phyloP scores from a whole-genome alignment of 495 filamentous ascomycete species.

The Talaromyces ruber region DNA sequence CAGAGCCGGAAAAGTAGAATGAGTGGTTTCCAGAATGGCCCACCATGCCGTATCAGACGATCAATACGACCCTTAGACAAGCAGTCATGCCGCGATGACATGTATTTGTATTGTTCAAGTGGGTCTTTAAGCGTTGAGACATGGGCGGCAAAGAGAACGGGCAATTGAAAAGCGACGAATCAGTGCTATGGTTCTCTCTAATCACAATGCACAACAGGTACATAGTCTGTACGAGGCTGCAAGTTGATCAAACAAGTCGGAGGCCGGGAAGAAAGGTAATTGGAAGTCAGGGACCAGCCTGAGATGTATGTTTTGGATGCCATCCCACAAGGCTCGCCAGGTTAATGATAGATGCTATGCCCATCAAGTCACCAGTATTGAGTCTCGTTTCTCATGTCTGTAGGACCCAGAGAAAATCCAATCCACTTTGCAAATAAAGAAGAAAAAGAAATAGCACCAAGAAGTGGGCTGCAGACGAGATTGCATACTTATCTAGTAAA shows the following conservation, averaged over 20 bases:
- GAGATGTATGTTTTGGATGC: neutral
- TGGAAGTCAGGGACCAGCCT: neutral
- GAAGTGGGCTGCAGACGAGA: neutral
- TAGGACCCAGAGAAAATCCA: neutral
- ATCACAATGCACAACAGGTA: neutral
- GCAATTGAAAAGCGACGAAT: neutral
- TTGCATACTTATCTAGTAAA: neutral
- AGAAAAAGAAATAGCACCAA: neutral
- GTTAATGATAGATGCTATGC: neutral
- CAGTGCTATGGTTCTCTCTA: neutral
- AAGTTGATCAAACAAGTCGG: constrained; percentile 6
- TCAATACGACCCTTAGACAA: neutral
- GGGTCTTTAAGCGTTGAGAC: neutral
- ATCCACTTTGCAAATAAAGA: neutral
- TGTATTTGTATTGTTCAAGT: neutral
- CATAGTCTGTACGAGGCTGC: neutral
- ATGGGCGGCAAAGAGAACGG: neutral
- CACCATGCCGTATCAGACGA: neutral
- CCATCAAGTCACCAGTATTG: neutral
- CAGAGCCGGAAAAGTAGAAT: neutral
- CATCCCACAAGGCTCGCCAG: neutral
- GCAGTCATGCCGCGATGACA: neutral
- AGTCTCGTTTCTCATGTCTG: neutral
- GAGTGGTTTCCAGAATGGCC: neutral
- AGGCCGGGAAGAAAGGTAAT: constrained; percentile 1